Conservation (phyloP, 495 filamentous ascomycete genomes). For the Penicillium lividum region DNA sequence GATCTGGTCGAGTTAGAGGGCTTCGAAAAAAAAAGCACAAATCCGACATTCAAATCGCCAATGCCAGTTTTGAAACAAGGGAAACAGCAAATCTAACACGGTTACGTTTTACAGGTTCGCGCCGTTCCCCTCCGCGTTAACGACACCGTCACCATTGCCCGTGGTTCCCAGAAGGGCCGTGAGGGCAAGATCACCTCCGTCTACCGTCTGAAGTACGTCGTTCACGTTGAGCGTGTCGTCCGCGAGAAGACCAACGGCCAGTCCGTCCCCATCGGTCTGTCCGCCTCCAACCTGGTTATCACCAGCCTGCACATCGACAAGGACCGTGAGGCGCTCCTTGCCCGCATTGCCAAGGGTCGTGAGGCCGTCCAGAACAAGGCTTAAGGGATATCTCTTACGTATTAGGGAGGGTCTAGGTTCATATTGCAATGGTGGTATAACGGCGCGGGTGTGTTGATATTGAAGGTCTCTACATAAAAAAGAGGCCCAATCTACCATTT, state of each 20-base stretch:
- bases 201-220: slow-evolving; percentile 96
- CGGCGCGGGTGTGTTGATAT: slow-evolving; percentile 39
- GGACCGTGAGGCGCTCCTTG: slow-evolving; percentile 93
- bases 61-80: not conserved
- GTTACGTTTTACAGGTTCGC: slow-evolving; percentile 65
- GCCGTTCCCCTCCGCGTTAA: slow-evolving; percentile 97
- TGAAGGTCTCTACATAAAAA: slow-evolving; percentile 37
- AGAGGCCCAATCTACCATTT: slow-evolving; percentile 33
- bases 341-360: slow-evolving; percentile 76
- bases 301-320: slow-evolving; percentile 98
- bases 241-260: slow-evolving; percentile 95
- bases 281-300: slow-evolving; percentile 91
- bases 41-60: not conserved
- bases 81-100: slow-evolving; percentile 17
- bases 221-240: slow-evolving; percentile 89
- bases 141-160: slow-evolving; percentile 88
- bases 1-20: slow-evolving; percentile 3
- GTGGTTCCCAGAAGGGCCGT: slow-evolving; percentile 63
- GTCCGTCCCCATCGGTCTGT: slow-evolving; percentile 82
- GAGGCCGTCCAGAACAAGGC: slow-evolving; percentile 53
- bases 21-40: slow-evolving; percentile 4
- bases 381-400: slow-evolving; percentile 34
- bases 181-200: slow-evolving; percentile 91
- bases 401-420: slow-evolving; percentile 34
- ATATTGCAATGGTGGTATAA: slow-evolving; percentile 41